Evolutionary conservation across 345 rosid species (phyloP).

Genomic region (Cardamine occulta): DNA sequence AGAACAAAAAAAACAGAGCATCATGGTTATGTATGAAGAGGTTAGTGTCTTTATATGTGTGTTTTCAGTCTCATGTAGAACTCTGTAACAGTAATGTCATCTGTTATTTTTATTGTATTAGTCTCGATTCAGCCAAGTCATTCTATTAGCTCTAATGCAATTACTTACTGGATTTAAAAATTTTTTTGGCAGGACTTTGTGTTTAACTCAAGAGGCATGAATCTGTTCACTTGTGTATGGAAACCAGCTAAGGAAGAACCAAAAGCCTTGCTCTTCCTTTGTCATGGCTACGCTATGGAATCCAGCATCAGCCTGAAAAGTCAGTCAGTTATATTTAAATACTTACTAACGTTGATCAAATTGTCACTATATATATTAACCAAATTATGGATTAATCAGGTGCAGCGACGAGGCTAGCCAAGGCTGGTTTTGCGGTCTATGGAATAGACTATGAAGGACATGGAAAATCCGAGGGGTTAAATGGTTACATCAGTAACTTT

Average conservation of each 20-base stretch:
- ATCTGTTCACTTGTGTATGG: conserved; percentile 88
- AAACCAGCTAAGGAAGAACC: conserved; percentile 60
- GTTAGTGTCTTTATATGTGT: conserved; percentile 25
- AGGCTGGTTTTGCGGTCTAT: conserved; percentile 69
- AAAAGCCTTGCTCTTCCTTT: conserved; percentile 73
- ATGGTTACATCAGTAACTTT: conserved; percentile 55
- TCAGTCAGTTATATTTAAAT: conserved; percentile 32
- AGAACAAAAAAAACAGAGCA: conserved; percentile 18
- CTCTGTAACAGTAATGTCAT: not conserved
- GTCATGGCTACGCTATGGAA: conserved; percentile 94
- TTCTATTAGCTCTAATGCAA: not conserved
- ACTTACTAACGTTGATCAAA: not conserved
- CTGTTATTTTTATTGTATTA: not conserved
- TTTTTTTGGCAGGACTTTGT: conserved; percentile 49
- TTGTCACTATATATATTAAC: not conserved
- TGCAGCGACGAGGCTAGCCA: conserved; percentile 65
- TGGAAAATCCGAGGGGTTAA: conserved; percentile 77
- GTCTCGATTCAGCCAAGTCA: not conserved
- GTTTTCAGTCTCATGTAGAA: conserved; percentile 16
- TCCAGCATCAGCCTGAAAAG: conserved; percentile 91
- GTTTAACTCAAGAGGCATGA: conserved; percentile 61
- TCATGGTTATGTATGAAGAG: conserved; percentile 40
- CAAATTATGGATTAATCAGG: conserved; percentile 46
- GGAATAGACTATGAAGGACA: conserved; percentile 96
- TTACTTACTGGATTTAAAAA: too few relatives aligned